Evolutionary conservation across 169 alveolate genomes (phyloP), one percentile per base, ranked within the genome.

Genomic region (Besnoitia besnoiti): DNA sequence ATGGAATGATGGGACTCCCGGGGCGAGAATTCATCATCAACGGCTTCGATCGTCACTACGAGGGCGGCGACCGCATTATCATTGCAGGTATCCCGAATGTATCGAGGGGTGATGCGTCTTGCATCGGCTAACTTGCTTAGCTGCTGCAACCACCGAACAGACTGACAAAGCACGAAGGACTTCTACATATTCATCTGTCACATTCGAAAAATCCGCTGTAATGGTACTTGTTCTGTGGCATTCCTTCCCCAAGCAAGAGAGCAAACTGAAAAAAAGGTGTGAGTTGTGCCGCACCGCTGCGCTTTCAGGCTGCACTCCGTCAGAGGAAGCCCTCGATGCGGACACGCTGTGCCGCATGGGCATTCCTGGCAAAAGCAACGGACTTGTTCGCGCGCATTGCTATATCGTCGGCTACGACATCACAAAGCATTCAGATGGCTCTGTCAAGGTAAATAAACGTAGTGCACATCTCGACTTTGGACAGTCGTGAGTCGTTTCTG

Each of bases 21-120:
- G 87, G 87, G n/a, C 35, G 87, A 42, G 87, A 77, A 46, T 77
- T 77, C 87, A 77, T 77, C 55, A 77, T 77, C n/a, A 77, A 77
- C 40, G 87, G 87, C 30, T 77, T 77, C 59, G 87, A 77, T 46
- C 87, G 87, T 40, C 87, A 77, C 40, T 77, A 39, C 40, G 87
- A 77, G 40, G 47, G 59, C 62, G 87, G 87, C 50, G 35, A 46
- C 87, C 87, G 87, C 59, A 77, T 77, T 37, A 35, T 77, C 59
- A 77, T 77, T 77, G 87, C 87, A 77, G 87, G 87, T 77, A 77
- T 30, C 0, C 5, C 61, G 33, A 40, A 30, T 14, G 40, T 14
- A 30, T 44, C 40, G 87, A 42, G 80, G 33, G 27, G 33, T 0
- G 80, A 37, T 55, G 73, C 16, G 73, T 55, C 73, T 27, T 55